Conservation (phyloP, 495 filamentous ascomycete species). For the Tetracladium marchalianum region DNA sequence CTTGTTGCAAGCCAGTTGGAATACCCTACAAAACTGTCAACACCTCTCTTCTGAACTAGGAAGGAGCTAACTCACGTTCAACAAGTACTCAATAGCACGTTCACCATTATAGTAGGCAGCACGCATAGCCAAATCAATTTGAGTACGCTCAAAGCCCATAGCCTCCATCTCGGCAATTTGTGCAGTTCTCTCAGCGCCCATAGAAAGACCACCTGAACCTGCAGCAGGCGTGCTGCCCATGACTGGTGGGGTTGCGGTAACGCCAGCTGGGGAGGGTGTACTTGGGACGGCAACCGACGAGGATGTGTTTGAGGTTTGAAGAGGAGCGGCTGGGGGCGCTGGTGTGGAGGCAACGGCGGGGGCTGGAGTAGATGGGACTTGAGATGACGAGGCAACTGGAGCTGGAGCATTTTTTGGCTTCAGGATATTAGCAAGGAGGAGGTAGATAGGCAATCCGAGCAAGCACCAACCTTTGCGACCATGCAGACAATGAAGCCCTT, state of each 20-base stretch:
- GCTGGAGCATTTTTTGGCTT: conserved; percentile 63
- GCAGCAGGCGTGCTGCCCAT: conserved; percentile 24
- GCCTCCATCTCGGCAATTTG: conserved; percentile 94
- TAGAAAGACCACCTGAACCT: conserved; percentile 58
- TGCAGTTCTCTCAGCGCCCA: conserved; percentile 69
- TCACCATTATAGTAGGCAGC: conserved; percentile 96
- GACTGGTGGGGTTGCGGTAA: conserved; percentile 31
- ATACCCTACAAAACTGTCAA: conserved; percentile 54
- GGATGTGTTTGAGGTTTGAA: conserved; percentile 28
- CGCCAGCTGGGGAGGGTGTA: conserved; percentile 44
- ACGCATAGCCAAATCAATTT: conserved; percentile 88
- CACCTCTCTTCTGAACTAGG: neutral
- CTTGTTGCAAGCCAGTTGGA: conserved; percentile 68
- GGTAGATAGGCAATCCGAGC: neutral
- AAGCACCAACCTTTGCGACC: conserved; percentile 67
- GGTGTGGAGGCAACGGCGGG: conserved; percentile 49
- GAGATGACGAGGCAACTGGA: conserved; percentile 40
- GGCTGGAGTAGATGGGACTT: conserved; percentile 59
- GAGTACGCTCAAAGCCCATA: conserved; percentile 83
- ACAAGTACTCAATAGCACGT: conserved; percentile 89
- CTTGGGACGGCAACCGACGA: conserved; percentile 46
- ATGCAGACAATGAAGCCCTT: conserved; percentile 99
- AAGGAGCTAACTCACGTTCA: conserved; percentile 53
- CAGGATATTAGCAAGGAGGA: conserved; percentile 15
- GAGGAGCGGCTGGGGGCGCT: conserved; percentile 48